Evolutionary conservation across 2,329 filamentous ascomycete species (phyloP).

Genomic region (Epichloe scottii): DNA sequence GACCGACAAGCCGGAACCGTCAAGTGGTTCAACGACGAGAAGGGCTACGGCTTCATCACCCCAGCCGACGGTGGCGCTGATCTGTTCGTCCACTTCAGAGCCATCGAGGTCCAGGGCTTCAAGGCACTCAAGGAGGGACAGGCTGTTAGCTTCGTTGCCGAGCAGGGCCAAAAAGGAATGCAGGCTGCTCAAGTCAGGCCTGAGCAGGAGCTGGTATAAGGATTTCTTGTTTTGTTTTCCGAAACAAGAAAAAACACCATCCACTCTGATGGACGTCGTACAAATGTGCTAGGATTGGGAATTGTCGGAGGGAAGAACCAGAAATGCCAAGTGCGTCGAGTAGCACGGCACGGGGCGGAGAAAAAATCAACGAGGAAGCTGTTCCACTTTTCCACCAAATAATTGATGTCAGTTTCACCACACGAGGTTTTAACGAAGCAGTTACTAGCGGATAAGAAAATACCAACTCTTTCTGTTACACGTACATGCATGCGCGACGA

Average conservation of each 20-base stretch:
- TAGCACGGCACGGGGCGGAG: background rate
- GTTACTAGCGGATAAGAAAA: conserved; percentile 2
- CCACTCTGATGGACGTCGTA: background rate
- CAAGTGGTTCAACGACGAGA: conserved; percentile 13
- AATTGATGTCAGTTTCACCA: conserved; percentile 3
- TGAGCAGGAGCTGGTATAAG: conserved; percentile 2
- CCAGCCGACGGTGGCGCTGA: conserved; percentile 5
- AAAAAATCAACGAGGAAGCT: conserved; percentile 1
- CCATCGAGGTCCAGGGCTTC: conserved; percentile 9
- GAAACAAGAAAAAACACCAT: background rate
- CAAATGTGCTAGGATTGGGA: background rate
- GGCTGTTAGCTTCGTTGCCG: conserved; percentile 6
- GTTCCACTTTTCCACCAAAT: conserved; percentile 3
- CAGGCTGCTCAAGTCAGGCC: conserved; percentile 15
- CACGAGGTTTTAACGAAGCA: background rate
- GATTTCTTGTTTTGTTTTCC: background rate
- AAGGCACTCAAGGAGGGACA: conserved; percentile 10
- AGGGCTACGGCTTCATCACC: conserved; percentile 11
- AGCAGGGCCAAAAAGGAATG: conserved; percentile 9
- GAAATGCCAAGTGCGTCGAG: background rate
- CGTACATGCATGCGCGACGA: background rate
- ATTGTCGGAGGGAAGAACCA: background rate
- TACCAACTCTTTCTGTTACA: conserved; percentile 4
- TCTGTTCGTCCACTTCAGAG: conserved; percentile 10
- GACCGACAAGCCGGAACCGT: conserved; percentile 8